Evolutionary conservation across 345 rosid species (phyloP), one percentile per base, ranked within the genome.

Genomic region (Populus pruinosa): DNA sequence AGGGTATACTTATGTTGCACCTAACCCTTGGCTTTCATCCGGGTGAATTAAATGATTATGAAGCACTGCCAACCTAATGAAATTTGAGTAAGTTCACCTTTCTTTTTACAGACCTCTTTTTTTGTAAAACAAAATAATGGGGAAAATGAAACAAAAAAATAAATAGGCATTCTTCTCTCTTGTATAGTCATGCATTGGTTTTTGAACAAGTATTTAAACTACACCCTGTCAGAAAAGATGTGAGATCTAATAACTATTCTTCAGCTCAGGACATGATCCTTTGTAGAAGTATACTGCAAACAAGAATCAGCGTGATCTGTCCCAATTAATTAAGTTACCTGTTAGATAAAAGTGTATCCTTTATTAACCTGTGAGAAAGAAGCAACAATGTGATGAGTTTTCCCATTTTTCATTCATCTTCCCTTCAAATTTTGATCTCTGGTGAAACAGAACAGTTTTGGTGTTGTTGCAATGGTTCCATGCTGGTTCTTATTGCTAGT

Each of bases 21-120:
- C 94, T 33, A 89, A 89, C 78, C 94, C 92, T 31, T 91, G 94
- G 94, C 93, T 89, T 69, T 85, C 90, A 56, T 82, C 89, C 18
- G 77, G 75, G 65, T 82, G 85, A 86, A 69, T 41, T 68, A 33
- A 31, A 50, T 44, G 41, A 69, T 62, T 39, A 49, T 73, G 50
- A 36, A 70, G 67, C 59, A 67, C 38, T 64, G 23, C 64, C 43
- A 11, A 29, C 41, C 5, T 4, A 29, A 35, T 59, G 2, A 16
- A 59, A 14, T 10, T 36, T 65, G 67, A 69, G 82, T 75, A 74
- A 79, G 74, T 74, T 74, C 8, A 20, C n/a, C 61, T 67, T 61
- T 53, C 65, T 5, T 65, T 35, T 3, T 23, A 10, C 1, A 1
- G 1, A n/a, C 1, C 10, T n/a, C 6, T 64, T 78, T 11, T 6